Evolutionary conservation across 306 rosid species (phyloP).

Genomic region (Cucurbita pepo): DNA sequence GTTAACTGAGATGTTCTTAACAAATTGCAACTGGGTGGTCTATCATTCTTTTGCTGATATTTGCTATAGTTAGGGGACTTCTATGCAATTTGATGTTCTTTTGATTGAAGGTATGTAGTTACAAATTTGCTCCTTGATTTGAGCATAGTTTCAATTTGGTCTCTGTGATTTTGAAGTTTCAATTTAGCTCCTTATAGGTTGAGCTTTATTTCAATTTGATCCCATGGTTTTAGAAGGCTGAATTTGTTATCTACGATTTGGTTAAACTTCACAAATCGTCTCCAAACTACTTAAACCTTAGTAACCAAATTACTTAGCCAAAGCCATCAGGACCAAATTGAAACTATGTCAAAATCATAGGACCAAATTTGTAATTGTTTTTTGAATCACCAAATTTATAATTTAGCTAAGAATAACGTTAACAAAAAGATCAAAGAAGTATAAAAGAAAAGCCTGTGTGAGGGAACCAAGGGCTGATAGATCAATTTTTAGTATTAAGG

Average conservation of each 20-base stretch:
- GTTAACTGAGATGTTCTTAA: background rate
- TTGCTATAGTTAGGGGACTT: background rate
- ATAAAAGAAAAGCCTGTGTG: background rate
- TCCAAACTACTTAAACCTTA: background rate
- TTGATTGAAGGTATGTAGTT: background rate
- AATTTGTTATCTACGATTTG: background rate
- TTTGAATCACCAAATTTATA: no score
- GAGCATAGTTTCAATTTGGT: background rate
- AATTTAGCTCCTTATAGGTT: background rate
- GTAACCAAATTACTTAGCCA: no score
- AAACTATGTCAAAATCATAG: no score
- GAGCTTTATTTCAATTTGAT: background rate
- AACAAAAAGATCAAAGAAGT: background rate
- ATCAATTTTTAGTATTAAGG: background rate
- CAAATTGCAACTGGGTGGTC: background rate
- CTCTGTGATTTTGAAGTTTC: background rate
- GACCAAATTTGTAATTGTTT: no score
- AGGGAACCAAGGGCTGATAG: background rate
- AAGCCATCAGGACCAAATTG: no score
- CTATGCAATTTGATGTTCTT: background rate
- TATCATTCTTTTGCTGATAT: background rate
- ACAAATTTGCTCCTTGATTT: background rate
- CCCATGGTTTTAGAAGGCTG: background rate
- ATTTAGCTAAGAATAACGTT: background rate
- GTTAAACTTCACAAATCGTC: background rate